A percentile compares a stretch with the other conserved stretches of the same genome.
Conservation (phyloP, 2,329 filamentous ascomycete genomes). For the Pleochaeta shiraiana region DNA sequence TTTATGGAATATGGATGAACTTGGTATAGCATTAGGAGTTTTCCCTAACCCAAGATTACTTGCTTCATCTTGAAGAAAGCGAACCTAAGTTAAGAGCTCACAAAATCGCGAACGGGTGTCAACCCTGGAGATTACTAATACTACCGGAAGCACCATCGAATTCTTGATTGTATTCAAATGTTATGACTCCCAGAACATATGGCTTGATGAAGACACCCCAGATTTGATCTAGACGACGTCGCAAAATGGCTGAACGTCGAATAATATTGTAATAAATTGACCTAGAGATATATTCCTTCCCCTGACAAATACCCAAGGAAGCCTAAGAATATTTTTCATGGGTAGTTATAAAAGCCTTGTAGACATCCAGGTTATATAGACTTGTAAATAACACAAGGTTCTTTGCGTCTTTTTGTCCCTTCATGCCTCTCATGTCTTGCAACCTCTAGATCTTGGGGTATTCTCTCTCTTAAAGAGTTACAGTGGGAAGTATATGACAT, state of each 20-base stretch:
- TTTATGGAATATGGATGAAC: not conserved
- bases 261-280: not conserved
- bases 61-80: not conserved
- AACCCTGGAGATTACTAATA: not conserved
- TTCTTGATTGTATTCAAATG: not conserved
- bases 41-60: not conserved
- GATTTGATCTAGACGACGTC: not conserved
- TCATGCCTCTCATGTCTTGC: not conserved
- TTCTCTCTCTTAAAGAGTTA: not conserved
- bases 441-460: not conserved
- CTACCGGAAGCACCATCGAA: not conserved
- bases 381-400: not conserved
- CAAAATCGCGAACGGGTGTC: not conserved
- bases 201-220: not conserved
- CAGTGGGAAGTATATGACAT: not conserved
- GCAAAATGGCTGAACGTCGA: not conserved
- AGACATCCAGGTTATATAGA: not conserved
- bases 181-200: not conserved
- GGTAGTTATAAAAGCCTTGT: not conserved
- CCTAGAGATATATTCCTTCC: not conserved
- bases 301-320: not conserved
- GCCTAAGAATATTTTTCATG: not conserved
- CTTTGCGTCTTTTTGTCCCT: not conserved
- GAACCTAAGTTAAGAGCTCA: not conserved
- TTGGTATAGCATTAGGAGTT: not conserved